Conservation (phyloP, 768 basidiomycete genomes). For the Hypholoma fasciculare region DNA sequence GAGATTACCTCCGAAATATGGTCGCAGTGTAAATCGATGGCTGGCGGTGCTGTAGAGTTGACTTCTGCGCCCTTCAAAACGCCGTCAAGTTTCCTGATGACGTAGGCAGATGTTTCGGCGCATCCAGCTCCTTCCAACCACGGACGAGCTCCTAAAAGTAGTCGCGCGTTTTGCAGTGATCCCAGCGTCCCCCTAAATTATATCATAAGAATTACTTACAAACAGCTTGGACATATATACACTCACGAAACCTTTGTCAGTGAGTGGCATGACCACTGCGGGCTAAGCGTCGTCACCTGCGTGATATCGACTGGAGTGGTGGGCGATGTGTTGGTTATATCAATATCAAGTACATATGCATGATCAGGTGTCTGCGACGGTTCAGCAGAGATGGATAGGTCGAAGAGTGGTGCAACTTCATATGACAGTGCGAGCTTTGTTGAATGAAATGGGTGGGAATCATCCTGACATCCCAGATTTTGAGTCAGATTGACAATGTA, state of each 20-base stretch:
- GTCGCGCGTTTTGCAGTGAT: slow-evolving; percentile 47
- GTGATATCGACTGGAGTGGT: slow-evolving; percentile 44
- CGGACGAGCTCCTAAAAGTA: slow-evolving; percentile 41
- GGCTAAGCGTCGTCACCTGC: slow-evolving; percentile 66
- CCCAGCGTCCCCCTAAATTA: slow-evolving; percentile 40
- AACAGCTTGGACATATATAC: slow-evolving; percentile 5
- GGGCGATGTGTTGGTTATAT: slow-evolving; percentile 52
- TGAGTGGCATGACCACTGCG: slow-evolving; percentile 60
- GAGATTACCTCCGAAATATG: slow-evolving; percentile 44
- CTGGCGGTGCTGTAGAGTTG: slow-evolving; percentile 46
- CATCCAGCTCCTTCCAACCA: slow-evolving; percentile 38
- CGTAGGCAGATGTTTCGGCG: slow-evolving; percentile 47
- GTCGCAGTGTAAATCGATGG: slow-evolving; percentile 51
- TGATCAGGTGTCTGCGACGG: slow-evolving; percentile 50
- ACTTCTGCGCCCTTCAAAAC: slow-evolving; percentile 50
- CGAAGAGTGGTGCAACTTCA: slow-evolving; percentile 61
- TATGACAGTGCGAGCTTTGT: slow-evolving; percentile 54
- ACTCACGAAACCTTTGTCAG: slow-evolving; percentile 46
- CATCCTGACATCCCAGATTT: slow-evolving; percentile 33
- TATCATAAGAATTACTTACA: not conserved
- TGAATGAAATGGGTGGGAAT: slow-evolving; percentile 54
- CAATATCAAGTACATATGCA: slow-evolving; percentile 53
- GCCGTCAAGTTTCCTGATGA: slow-evolving; percentile 47
- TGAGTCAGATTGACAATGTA: not conserved
- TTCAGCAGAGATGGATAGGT: slow-evolving; percentile 47